Evolutionary conservation across 768 basidiomycete species (phyloP).

Genomic region (Exidia glandulosa): DNA sequence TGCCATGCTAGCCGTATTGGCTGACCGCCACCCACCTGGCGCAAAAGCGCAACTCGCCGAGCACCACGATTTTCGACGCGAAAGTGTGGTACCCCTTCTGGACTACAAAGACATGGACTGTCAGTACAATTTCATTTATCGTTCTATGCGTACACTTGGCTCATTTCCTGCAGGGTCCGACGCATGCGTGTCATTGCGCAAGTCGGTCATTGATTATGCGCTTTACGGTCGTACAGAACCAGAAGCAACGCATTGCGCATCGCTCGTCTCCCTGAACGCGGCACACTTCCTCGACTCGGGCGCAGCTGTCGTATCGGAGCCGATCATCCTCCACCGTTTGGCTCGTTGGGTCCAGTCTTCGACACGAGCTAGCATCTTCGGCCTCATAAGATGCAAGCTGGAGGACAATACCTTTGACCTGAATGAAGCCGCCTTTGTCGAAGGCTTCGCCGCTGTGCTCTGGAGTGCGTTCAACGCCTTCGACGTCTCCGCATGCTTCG

Average conservation of each 20-base stretch:
- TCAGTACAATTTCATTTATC: too few species aligned
- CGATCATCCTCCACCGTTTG: background rate
- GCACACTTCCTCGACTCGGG: background rate
- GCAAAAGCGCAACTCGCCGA: background rate
- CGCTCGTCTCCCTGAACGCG: background rate
- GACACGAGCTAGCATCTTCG: background rate
- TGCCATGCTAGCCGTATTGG: background rate
- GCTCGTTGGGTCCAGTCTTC: background rate
- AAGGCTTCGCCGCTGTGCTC: background rate
- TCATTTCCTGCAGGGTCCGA: too few species aligned
- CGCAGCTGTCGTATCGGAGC: background rate
- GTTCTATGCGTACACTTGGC: too few species aligned
- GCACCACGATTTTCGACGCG: too few species aligned
- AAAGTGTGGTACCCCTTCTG: too few species aligned
- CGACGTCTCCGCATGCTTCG: background rate
- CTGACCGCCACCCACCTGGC: background rate
- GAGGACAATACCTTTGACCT: background rate
- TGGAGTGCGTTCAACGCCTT: background rate
- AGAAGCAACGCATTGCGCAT: background rate
- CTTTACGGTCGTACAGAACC: too few species aligned
- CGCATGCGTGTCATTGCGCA: too few species aligned
- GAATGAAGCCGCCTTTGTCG: background rate
- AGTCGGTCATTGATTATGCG: too few species aligned
- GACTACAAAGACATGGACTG: too few species aligned
- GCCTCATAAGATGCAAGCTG: background rate